These are phyloP conservation scores for Chlamydomonas sp. DNA, from an alignment of 139 green algal genomes.

Conservation along the genomic window DNA sequence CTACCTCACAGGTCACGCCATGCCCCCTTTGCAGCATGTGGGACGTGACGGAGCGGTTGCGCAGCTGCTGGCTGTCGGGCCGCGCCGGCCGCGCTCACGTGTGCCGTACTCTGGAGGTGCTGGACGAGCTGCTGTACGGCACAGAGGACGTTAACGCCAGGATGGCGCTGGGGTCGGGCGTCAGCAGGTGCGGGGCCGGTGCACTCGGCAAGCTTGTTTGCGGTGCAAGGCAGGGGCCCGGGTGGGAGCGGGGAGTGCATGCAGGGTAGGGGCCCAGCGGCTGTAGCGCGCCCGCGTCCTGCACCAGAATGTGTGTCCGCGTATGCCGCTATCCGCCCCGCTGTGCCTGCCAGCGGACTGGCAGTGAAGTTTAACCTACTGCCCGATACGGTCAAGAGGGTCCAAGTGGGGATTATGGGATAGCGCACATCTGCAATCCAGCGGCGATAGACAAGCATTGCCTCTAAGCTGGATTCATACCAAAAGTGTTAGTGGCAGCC, in stretches of 20 bases:
- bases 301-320: too few species aligned
- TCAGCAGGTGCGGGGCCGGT: background rate
- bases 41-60: slow-evolving; percentile 35
- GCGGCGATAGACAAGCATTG: too few species aligned
- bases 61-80: slow-evolving; percentile 7
- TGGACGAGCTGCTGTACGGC: slow-evolving; percentile 26
- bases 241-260: background rate
- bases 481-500: too few species aligned
- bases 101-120: background rate
- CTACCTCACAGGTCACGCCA: background rate
- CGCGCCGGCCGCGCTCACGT: background rate
- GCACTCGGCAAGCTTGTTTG: too few species aligned
- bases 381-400: too few species aligned
- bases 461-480: too few species aligned
- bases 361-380: too few species aligned
- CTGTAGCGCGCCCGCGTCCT: too few species aligned
- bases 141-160: background rate
- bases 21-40: background rate
- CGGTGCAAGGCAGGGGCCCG: background rate
- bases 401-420: too few species aligned
- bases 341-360: too few species aligned
- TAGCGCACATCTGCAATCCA: too few species aligned
- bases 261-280: background rate
- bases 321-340: too few species aligned
- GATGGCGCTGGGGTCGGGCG: background rate